Base-by-base conservation (phyloP, 345 rosid genomes). In the Ceriops tagal region DNA sequence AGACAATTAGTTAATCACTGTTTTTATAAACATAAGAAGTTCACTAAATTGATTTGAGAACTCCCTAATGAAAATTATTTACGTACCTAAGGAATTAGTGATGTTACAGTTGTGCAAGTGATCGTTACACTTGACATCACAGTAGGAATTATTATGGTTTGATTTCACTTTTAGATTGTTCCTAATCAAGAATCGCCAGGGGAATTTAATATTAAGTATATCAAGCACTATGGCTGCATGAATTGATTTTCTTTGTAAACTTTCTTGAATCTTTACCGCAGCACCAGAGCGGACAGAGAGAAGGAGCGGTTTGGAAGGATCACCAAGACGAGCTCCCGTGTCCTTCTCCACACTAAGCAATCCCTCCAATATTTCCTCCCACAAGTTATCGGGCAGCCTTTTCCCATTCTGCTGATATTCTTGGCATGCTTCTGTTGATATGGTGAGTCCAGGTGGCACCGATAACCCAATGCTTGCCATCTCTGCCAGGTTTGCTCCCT, bases 201-300 rank as follows among this genome's bases (percentile, higher is more conserved):
- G 49, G 18, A 3, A 3, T 43, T 43, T 4, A 11, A 13, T 43
- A 43, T 43, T 43, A 16, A 13, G 19, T 15, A 13, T 11, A 3
- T 43, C 49, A 43, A 2, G 27, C 9, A 62, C 31, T 18, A 22
- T 24, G 24, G 57, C 56, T 27, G 34, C 55, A 22, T 11, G 52
- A 27, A 16, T 11, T 27, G 30, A 8, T 59, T 1, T n/a, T 20
- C 21, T 58, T 9, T 7, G 30, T 13, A 19, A 62, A 24, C 28
- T 37, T 34, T 47, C 51, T 20, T 5, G 34, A 35, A 26, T 8
- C 26, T 86, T 84, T 89, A 93, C 98, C 47, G 98, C 97, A 24
- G 98, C 98, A 39, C 98, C 98, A 58, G 98, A 93, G 52, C 98
- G 97, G 65, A 91, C 98, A 63, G 98, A 93, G 68, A 93, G 87